Conservation (phyloP, 306 rosid genomes). For the Pachyrhizus erosus region DNA sequence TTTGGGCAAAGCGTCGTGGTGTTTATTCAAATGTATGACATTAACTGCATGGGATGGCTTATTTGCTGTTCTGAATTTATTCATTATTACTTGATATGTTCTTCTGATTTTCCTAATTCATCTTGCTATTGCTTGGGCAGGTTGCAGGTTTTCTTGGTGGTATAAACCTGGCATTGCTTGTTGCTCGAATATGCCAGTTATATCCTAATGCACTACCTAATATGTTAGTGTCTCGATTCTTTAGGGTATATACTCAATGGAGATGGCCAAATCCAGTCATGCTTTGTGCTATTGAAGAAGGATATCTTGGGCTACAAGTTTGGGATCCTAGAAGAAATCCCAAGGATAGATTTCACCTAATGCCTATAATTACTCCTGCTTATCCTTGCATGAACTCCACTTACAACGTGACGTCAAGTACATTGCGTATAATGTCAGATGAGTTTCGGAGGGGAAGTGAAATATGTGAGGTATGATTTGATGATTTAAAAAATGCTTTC, state of each 20-base stretch:
- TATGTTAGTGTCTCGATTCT: slow-evolving; percentile 96
- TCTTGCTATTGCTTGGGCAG: slow-evolving; percentile 59
- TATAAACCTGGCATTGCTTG: slow-evolving; percentile 95
- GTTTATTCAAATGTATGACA: slow-evolving; percentile 92
- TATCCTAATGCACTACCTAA: slow-evolving; percentile 94
- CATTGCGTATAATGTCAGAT: slow-evolving; percentile 83
- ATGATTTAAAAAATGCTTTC: slow-evolving; percentile 18
- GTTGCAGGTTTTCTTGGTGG: slow-evolving; percentile 99
- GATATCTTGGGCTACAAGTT: slow-evolving; percentile 87
- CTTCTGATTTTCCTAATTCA: slow-evolving; percentile 35
- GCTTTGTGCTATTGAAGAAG: slow-evolving; percentile 93
- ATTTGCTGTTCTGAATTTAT: not conserved
- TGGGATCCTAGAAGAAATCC: slow-evolving; percentile 99
- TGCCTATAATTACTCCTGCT: slow-evolving; percentile 99
- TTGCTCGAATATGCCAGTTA: slow-evolving; percentile 98
- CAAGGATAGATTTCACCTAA: slow-evolving; percentile 77
- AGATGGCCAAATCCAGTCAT: slow-evolving; percentile 99
- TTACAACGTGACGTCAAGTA: slow-evolving; percentile 93
- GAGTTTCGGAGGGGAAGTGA: slow-evolving; percentile 96
- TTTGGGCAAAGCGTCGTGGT: slow-evolving; percentile 98
- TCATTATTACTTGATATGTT: slow-evolving; percentile 23
- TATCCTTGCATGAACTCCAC: slow-evolving; percentile 99
- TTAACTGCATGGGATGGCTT: slow-evolving; percentile 3
- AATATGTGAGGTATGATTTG: slow-evolving; percentile 80
- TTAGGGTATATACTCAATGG: slow-evolving; percentile 94